Evolutionary conservation across 2,329 filamentous ascomycete species (phyloP).

Genomic region (Mycosphaerelloides madeirae): DNA sequence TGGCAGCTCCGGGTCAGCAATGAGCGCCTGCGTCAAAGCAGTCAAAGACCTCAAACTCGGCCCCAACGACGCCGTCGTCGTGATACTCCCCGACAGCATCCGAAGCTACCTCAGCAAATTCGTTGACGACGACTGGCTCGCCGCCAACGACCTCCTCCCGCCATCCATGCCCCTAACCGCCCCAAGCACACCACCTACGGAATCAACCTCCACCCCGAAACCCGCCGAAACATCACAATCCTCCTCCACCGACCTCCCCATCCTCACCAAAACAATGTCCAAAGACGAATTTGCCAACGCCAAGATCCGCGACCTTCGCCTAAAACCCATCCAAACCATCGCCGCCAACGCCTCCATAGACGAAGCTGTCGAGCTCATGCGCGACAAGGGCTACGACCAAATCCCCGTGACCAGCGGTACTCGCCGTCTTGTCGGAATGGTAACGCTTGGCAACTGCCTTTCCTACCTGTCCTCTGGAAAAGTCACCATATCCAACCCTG

Average conservation of each 20-base stretch:
- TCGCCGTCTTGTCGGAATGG: constrained; percentile 73
- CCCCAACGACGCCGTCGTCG: constrained; percentile 83
- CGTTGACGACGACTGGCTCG: constrained; percentile 97
- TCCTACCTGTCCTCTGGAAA: constrained; percentile 83
- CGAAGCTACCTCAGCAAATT: constrained; percentile 98
- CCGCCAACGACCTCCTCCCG: constrained; percentile 86
- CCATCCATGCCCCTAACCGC: constrained; percentile 48
- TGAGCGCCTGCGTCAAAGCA: constrained; percentile 74
- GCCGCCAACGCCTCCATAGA: constrained; percentile 65
- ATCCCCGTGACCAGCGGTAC: constrained; percentile 77
- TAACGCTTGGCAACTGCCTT: constrained; percentile 91
- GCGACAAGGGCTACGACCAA: constrained; percentile 96
- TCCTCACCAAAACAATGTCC: constrained; percentile 33
- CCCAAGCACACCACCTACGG: constrained; percentile 29
- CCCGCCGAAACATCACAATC: constrained; percentile 15
- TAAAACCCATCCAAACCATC: constrained; percentile 92
- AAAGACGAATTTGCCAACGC: constrained; percentile 70
- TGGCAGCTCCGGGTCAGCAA: constrained; percentile 87
- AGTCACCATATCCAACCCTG: constrained; percentile 66
- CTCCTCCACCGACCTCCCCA: constrained; percentile 24
- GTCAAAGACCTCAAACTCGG: constrained; percentile 70
- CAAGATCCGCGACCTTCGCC: constrained; percentile 74
- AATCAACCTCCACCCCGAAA: constrained; percentile 25
- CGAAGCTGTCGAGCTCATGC: constrained; percentile 95
- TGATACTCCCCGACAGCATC: constrained; percentile 91